Evolutionary conservation across 139 green algal species (phyloP).

Genomic region (Chlamydomonas eustigma): DNA sequence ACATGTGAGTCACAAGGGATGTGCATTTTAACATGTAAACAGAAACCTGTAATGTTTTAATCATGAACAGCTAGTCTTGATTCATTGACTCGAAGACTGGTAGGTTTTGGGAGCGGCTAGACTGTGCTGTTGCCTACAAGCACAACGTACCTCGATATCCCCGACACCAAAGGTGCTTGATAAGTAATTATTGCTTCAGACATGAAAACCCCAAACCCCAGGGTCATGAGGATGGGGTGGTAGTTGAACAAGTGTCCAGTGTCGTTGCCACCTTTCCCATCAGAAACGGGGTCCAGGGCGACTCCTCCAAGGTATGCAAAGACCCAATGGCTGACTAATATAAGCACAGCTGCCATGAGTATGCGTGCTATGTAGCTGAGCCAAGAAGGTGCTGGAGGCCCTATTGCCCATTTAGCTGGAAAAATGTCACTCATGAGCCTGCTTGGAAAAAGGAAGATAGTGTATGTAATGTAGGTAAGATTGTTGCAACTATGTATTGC

Average conservation of each 20-base stretch:
- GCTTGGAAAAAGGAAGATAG: too few species aligned
- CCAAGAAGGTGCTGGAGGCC: neutral
- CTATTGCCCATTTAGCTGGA: neutral
- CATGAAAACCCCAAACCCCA: constrained; percentile 70
- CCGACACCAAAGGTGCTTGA: constrained; percentile 31
- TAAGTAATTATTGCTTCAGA: constrained; percentile 68
- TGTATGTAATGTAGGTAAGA: too few species aligned
- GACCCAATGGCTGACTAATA: neutral
- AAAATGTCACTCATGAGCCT: too few species aligned
- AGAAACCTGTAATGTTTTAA: too few species aligned
- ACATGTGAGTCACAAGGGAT: too few species aligned
- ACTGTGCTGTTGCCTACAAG: too few species aligned
- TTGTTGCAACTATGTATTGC: too few species aligned
- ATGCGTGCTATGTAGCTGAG: neutral
- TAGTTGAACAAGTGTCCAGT: constrained; percentile 72
- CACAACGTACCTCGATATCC: constrained; percentile 17
- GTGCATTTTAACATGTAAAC: too few species aligned
- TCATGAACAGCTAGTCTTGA: too few species aligned
- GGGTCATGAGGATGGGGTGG: constrained; percentile 69
- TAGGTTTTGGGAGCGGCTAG: too few species aligned
- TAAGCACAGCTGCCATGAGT: neutral
- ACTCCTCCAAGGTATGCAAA: neutral
- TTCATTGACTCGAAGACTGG: too few species aligned
- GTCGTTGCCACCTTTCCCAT: constrained; percentile 28
- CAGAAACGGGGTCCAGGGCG: neutral